phyloP scores from a whole-genome alignment of 2,329 filamentous ascomycete genomes.

The Aureobasidium melanogenum region DNA sequence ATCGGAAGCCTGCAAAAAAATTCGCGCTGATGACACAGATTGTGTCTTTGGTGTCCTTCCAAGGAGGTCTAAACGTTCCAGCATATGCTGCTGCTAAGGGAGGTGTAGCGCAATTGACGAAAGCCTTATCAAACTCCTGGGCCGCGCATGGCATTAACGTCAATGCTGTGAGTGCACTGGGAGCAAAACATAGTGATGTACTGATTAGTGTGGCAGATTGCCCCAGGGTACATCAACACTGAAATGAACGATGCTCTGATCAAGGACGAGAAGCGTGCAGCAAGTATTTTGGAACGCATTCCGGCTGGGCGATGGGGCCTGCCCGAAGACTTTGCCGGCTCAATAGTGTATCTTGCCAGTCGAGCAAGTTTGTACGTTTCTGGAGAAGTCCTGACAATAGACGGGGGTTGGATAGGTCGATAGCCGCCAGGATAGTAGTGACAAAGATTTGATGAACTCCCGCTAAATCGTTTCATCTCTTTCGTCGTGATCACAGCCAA shows the following conservation, averaged over 20 bases:
- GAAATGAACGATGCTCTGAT: constrained; percentile 86
- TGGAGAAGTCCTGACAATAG: constrained; percentile 73
- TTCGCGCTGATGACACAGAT: constrained; percentile 14
- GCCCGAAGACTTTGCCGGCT: constrained; percentile 82
- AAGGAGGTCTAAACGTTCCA: constrained; percentile 79
- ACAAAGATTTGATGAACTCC: too few relatives aligned
- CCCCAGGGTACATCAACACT: constrained; percentile 83
- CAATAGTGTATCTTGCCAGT: constrained; percentile 65
- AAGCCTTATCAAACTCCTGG: constrained; percentile 83
- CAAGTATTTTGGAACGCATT: constrained; percentile 68
- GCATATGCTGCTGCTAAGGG: constrained; percentile 84
- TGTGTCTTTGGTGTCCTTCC: constrained; percentile 69
- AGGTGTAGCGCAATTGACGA: constrained; percentile 74
- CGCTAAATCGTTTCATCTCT: too few relatives aligned
- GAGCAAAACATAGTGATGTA: not conserved
- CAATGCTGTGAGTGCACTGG: constrained; percentile 46
- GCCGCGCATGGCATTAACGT: constrained; percentile 68
- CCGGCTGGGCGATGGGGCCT: constrained; percentile 75
- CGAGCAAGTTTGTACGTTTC: constrained; percentile 69
- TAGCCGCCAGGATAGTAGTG: constrained; percentile 37
- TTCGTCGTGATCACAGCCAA: too few relatives aligned
- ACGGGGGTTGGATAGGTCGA: constrained; percentile 81
- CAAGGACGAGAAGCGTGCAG: constrained; percentile 58
- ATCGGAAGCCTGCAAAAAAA: not conserved
- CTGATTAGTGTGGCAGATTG: constrained; percentile 41